Evolutionary conservation across 2,329 filamentous ascomycete genomes (phyloP).

Genomic region (Coniochaeta ligniaria): DNA sequence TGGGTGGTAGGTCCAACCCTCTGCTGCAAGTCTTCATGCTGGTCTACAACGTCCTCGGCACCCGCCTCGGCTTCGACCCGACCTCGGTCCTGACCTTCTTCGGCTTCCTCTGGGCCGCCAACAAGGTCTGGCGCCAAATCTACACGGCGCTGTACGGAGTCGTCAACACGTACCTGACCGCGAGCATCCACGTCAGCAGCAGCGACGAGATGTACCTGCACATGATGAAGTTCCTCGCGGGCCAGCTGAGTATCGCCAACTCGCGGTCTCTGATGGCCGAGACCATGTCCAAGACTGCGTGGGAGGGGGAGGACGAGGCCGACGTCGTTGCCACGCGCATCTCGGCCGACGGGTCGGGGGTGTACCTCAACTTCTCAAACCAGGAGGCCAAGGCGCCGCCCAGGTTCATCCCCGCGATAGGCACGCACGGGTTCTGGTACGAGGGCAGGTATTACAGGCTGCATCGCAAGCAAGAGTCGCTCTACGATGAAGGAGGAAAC

Average conservation of each 20-base stretch:
- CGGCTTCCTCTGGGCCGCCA: conserved; percentile 40
- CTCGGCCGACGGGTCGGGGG: conserved; percentile 30
- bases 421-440: conserved; percentile 48
- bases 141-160: conserved; percentile 22
- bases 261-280: conserved; percentile 48
- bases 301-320: conserved; percentile 47
- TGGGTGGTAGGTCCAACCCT: conserved; percentile 30
- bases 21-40: conserved; percentile 33
- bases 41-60: conserved; percentile 36
- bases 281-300: conserved; percentile 45
- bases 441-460: conserved; percentile 42
- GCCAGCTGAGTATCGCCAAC: conserved; percentile 41
- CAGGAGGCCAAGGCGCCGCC: conserved; percentile 46
- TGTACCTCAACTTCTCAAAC: conserved; percentile 54
- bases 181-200: conserved; percentile 44
- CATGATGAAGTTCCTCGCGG: conserved; percentile 50
- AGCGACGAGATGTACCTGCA: conserved; percentile 52
- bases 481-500: conserved; percentile 25
- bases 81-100: conserved; percentile 35
- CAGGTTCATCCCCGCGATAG: conserved; percentile 46
- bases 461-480: conserved; percentile 35
- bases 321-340: conserved; percentile 28
- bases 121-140: conserved; percentile 28
- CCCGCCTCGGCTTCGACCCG: conserved; percentile 40
- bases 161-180: conserved; percentile 39